A percentile compares a stretch with the other conserved stretches of the same genome.
These are phyloP conservation scores for Podospora pseudocomata DNA, from an alignment of 495 filamentous ascomycete genomes.

Conservation along the genomic window DNA sequence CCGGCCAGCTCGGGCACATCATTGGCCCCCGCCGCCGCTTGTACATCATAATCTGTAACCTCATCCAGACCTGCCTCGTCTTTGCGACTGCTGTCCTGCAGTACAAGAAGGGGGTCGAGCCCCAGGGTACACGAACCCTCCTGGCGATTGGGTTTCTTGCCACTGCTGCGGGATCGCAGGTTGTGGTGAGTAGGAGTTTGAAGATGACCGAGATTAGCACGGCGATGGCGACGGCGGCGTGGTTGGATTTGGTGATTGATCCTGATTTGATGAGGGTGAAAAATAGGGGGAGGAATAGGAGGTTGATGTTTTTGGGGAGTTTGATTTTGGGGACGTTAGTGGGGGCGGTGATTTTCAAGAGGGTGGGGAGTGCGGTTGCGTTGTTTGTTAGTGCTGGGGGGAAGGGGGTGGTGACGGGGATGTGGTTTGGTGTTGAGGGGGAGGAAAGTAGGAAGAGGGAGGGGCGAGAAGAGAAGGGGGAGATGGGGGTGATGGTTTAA, in stretches of 20 bases:
- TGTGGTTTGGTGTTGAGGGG: conserved; percentile 41
- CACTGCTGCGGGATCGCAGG: conserved; percentile 55
- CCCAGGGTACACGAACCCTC: conserved; percentile 38
- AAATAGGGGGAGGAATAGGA: conserved; percentile 52
- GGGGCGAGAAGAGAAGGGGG: conserved; percentile 16
- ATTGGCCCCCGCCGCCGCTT: conserved; percentile 47
- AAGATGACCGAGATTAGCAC: conserved; percentile 60
- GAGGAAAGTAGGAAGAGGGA: conserved; percentile 30
- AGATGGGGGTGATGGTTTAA: neutral
- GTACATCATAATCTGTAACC: conserved; percentile 51
- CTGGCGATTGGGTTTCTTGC: conserved; percentile 51
- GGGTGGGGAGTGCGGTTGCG: conserved; percentile 40
- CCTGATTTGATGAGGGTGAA: conserved; percentile 37
- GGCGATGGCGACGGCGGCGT: conserved; percentile 65
- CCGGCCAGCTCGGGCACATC: conserved; percentile 54
- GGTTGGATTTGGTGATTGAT: conserved; percentile 59
- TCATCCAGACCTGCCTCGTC: conserved; percentile 54
- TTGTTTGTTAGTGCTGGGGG: conserved; percentile 42
- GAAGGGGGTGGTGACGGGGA: conserved; percentile 42
- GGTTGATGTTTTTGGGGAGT: conserved; percentile 48
- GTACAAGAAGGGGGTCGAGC: conserved; percentile 32
- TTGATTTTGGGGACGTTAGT: conserved; percentile 52
- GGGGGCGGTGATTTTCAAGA: conserved; percentile 48
- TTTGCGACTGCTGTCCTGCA: conserved; percentile 50
- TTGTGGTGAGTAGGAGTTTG: conserved; percentile 53